Base-by-base conservation (phyloP, 495 filamentous ascomycete species). In the Amniculicola lignicola region DNA sequence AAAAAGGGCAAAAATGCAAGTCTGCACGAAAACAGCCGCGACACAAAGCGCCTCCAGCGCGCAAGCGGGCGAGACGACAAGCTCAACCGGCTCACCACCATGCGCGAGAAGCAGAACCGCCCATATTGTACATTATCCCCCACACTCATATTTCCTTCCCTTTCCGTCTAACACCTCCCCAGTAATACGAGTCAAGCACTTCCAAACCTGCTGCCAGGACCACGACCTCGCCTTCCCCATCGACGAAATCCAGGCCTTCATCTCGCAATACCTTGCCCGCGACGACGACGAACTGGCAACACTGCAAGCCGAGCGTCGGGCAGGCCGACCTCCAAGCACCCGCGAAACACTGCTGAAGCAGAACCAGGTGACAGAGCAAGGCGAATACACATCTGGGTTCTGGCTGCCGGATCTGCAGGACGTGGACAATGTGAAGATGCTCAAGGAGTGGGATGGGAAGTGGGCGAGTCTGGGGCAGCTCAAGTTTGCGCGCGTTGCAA, bases 371-470 rank as follows among this genome's bases (percentile, higher is more conserved):
- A 72, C 72, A 16, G 88, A 96, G 59, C 74, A 85, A 61, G 86
- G 85, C 65, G 93, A 98, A 72, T 86, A 88, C 59, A 77, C 82
- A 40, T 86, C 84, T 23, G 93, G 93, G 0, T 95, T 94, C 64
- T 88, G 84, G 79, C 67, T 85, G 59, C 86, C 86, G 0, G 81
- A 89, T 54, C 51, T 88, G 28, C 66, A 72, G 42, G 72, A 84
- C 38, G 59, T 63, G 41, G 72, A 77, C 36, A 85, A 79, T 53
- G 49, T 87, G 33, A 62, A 68, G 45, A 71, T 64, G 48, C 66
- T 89, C 52, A 68, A 69, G 57, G 55, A 64, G 7, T 89, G 86
- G 86, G 81, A 82, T 51, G 78, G 80, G 4, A 70, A 81, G 43
- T 85, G 84, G 79, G 75, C 80, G 2, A 67, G 75, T 31, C 70